Percentiles rank a stretch among this genome's conserved stretches.
phyloP scores from a whole-genome alignment of 1,284 basidiomycete species.

The Sporisorium iseilematis-ciliati region DNA sequence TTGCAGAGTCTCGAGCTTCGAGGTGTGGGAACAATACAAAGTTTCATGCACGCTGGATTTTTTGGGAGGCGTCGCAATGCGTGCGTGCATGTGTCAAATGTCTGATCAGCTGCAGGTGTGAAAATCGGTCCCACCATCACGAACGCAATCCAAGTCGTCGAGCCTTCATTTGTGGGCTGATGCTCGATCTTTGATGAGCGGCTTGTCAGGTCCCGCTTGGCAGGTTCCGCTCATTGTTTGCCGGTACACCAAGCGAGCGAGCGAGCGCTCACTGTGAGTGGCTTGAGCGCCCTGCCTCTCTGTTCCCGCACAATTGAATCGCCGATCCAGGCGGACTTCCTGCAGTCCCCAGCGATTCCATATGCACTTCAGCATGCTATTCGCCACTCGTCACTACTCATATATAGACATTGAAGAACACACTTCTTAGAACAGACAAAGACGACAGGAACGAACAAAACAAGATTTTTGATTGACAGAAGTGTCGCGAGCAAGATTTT shows the following conservation, averaged over 20 bases:
- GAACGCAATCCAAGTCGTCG: neutral
- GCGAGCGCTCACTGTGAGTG: neutral
- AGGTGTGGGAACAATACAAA: neutral
- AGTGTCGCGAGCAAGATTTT: no score
- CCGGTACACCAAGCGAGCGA: no score
- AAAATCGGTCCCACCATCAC: neutral
- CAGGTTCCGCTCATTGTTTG: no score
- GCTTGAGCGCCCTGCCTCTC: neutral
- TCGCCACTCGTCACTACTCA: no score
- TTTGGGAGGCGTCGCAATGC: neutral
- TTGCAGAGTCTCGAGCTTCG: slow-evolving; percentile 1
- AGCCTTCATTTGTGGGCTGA: neutral
- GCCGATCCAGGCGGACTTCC: neutral
- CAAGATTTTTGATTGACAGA: no score
- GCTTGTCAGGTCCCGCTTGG: neutral
- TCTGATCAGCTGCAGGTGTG: slow-evolving; percentile 5
- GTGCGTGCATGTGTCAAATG: slow-evolving; percentile 5
- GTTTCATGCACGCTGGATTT: slow-evolving; percentile 9
- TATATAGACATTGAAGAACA: no score
- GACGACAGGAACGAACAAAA: no score
- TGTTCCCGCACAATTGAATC: neutral
- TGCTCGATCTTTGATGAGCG: neutral
- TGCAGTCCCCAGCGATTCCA: neutral
- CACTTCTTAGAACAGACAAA: no score
- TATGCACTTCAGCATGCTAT: neutral